These are phyloP conservation scores for Trypanosoma lewisi DNA, from an alignment of 208 protist genomes.

Conservation along the genomic window DNA sequence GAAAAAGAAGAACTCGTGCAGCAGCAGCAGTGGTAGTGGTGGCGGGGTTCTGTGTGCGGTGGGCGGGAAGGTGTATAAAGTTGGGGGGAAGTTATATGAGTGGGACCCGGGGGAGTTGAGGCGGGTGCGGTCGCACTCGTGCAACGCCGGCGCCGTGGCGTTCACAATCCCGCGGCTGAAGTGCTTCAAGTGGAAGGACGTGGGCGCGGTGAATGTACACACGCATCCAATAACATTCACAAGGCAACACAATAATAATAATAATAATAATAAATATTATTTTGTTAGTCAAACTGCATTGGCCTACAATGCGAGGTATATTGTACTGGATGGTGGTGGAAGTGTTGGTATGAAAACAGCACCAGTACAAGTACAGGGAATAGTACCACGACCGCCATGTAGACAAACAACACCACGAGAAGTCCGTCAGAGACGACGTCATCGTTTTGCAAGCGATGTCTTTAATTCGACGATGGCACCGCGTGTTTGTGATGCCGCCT, in stretches of 20 bases:
- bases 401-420: not conserved
- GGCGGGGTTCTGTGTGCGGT: conserved; percentile 1
- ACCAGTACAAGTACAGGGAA: not conserved
- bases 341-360: not conserved
- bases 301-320: conserved; percentile 1
- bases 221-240: not conserved
- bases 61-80: conserved; percentile 10
- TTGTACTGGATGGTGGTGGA: conserved; percentile 6
- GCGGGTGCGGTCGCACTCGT: not conserved
- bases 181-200: conserved; percentile 8
- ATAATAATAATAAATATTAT: too few relatives aligned
- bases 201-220: not conserved
- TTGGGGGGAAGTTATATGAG: not conserved
- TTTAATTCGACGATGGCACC: not conserved
- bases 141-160: not conserved
- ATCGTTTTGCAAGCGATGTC: not conserved
- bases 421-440: not conserved
- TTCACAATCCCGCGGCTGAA: not conserved
- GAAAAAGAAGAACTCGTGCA: too few relatives aligned
- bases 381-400: not conserved
- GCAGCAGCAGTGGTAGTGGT: not conserved
- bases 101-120: conserved; percentile 3
- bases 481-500: not conserved
- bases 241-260: too few relatives aligned
- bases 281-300: conserved; percentile 9